Conservation (phyloP, 192 early-diverging fungal genomes). For the Mortierella alpina region DNA sequence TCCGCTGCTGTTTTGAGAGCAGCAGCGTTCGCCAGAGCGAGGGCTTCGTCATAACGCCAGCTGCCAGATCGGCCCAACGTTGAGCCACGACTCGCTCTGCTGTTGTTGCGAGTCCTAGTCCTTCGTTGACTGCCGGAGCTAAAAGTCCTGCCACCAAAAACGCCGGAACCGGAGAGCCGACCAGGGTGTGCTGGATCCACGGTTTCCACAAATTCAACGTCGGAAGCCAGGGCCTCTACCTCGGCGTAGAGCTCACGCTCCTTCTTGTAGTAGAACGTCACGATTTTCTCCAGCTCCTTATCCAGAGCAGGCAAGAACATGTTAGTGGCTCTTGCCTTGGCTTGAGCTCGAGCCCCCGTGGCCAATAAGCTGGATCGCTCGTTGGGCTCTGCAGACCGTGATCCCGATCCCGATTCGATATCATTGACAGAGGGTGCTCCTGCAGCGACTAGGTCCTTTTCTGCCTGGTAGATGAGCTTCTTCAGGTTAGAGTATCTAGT, state of each 20-base stretch:
- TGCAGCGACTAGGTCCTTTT: slow-evolving; percentile 67
- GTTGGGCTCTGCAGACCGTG: slow-evolving; percentile 31
- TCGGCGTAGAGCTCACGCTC: slow-evolving; percentile 81
- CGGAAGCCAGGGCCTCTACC: slow-evolving; percentile 70
- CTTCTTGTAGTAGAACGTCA: slow-evolving; percentile 84
- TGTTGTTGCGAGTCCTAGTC: slow-evolving; percentile 41
- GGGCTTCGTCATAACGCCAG: slow-evolving; percentile 44
- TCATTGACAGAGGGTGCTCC: slow-evolving; percentile 41
- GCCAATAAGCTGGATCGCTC: slow-evolving; percentile 26
- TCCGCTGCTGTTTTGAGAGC: slow-evolving; percentile 14
- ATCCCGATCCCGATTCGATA: slow-evolving; percentile 30
- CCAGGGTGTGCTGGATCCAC: slow-evolving; percentile 26
- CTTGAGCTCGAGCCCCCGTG: slow-evolving; percentile 42
- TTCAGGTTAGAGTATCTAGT: slow-evolving; percentile 79
- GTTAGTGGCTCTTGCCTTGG: slow-evolving; percentile 54
- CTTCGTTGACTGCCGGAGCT: slow-evolving; percentile 45
- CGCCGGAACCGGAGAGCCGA: slow-evolving; percentile 10
- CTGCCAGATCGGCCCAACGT: slow-evolving; percentile 36
- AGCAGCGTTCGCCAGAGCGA: slow-evolving; percentile 21
- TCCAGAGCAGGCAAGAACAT: slow-evolving; percentile 84
- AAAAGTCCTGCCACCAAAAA: not conserved
- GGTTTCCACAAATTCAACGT: slow-evolving; percentile 62
- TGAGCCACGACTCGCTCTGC: slow-evolving; percentile 35
- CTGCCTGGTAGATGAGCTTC: slow-evolving; percentile 80
- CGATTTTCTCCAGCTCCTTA: slow-evolving; percentile 86